Base-by-base conservation (phyloP, 139 green algal genomes). In the Ettlia oleoabundans region DNA sequence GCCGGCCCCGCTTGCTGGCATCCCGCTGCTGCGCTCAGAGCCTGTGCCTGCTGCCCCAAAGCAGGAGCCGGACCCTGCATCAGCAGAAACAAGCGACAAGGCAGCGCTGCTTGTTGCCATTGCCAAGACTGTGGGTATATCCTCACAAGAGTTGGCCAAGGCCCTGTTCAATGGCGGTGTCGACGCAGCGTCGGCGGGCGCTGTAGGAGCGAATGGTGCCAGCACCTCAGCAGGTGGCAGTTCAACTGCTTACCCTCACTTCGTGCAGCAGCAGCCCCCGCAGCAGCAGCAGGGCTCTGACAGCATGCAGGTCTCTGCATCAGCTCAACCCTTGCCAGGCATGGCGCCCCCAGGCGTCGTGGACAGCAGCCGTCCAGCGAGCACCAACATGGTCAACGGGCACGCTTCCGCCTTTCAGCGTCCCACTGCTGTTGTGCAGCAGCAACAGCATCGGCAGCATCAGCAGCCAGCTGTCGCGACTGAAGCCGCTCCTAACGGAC, bases 91-190 rank as follows among this genome's bases (percentile, higher is more conserved):
- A 41, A 71, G 28, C 58, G n/a, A n/a, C n/a, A 70, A 72, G n/a
- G 40, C 40, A 1, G 26, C 10, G 10, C 55, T 81, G 58, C 75
- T 81, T 55, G 35, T 71, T 55, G 58, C 75, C 2, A 55, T 81
- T 55, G 72, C 72, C 32, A 47, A 35, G 7, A 68, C 28, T 33
- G 35, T 79, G 51, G 52, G 52, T 8, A 35, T 79, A 0, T 53
- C 33, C 71, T 41, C 35, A 3, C 4, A 69, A 9, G 53, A 80
- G 24, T n/a, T 81, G n/a, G 58, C 28, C 2, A 55, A n/a, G 72
- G 52, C 72, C 0, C 24, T 72, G 75, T 22, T 35, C 5, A 37
- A 68, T 22, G 53, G 73, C 53, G 35, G 71, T 47, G 10, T 66
- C 47, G 52, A 13, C 2, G 37, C 67, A 61, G 41, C 67, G 10